Conservation (phyloP, 345 rosid species). For the Eucalyptus tenuipes region DNA sequence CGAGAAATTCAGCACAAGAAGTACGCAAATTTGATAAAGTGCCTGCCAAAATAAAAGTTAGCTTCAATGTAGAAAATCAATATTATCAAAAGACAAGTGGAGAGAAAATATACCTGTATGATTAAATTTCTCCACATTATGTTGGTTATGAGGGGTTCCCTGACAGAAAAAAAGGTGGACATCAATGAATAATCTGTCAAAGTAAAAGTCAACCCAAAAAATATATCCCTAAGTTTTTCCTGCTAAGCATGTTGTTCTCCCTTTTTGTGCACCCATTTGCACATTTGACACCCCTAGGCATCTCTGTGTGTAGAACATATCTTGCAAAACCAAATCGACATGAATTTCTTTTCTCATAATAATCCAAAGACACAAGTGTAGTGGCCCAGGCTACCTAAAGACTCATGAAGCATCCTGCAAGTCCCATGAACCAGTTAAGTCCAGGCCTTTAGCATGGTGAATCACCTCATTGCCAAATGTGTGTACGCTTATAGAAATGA, state of each 20-base stretch:
- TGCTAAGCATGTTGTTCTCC: neutral
- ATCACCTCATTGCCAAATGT: neutral
- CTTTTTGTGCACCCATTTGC: neutral
- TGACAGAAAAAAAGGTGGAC: neutral
- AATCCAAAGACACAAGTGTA: neutral
- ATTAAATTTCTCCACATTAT: slow-evolving; percentile 12
- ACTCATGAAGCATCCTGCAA: neutral
- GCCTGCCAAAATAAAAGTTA: slow-evolving; percentile 35
- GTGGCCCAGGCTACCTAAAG: neutral
- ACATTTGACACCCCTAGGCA: neutral
- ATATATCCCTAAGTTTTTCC: neutral
- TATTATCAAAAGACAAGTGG: neutral
- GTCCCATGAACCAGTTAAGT: neutral
- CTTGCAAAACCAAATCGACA: neutral
- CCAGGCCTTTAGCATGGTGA: neutral
- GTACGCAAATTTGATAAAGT: slow-evolving; percentile 4
- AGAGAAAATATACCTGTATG: slow-evolving; percentile 8
- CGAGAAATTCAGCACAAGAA: slow-evolving; percentile 1
- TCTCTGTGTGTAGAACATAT: neutral
- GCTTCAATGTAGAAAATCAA: neutral
- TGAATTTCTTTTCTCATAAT: neutral
- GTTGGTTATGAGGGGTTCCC: slow-evolving; percentile 5
- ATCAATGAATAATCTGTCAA: neutral
- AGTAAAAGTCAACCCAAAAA: neutral
- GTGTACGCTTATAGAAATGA: neutral